Conservation (phyloP, 192 early-diverging fungal species). For the Backusella psychrophila region DNA sequence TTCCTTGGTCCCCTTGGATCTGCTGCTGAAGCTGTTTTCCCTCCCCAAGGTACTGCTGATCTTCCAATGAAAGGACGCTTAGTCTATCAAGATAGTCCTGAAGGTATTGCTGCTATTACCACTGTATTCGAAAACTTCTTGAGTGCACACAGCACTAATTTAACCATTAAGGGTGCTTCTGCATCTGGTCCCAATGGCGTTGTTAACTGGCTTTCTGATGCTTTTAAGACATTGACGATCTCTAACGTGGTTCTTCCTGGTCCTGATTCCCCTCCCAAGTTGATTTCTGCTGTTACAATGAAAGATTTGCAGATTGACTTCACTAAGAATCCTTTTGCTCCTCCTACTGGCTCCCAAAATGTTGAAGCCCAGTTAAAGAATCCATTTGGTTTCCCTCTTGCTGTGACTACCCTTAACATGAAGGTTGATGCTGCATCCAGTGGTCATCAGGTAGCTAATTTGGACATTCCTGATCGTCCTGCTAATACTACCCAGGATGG, state of each 20-base stretch:
- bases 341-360: conserved; percentile 40
- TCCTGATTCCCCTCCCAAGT: conserved; percentile 24
- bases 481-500: conserved; percentile 20
- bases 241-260: conserved; percentile 33
- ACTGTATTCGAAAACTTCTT: conserved; percentile 52
- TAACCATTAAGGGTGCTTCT: conserved; percentile 29
- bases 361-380: conserved; percentile 40
- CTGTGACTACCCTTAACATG: conserved; percentile 46
- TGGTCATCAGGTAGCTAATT: conserved; percentile 23
- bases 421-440: conserved; percentile 24
- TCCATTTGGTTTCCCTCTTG: conserved; percentile 45
- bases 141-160: conserved; percentile 28
- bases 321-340: conserved; percentile 43
- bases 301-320: conserved; percentile 49
- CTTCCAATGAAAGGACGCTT: conserved; percentile 51
- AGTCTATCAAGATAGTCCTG: conserved; percentile 43
- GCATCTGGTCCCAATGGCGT: conserved; percentile 34
- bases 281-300: conserved; percentile 40
- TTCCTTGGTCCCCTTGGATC: conserved; percentile 51
- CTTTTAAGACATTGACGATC: conserved; percentile 45
- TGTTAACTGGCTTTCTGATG: conserved; percentile 38
- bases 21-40: conserved; percentile 46
- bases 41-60: conserved; percentile 26
- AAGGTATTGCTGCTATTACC: conserved; percentile 45
- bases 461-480: conserved; percentile 21